These are phyloP conservation scores for Stagonosporopsis vannaccii DNA, from an alignment of 2,329 filamentous ascomycete genomes.

Conservation along the genomic window DNA sequence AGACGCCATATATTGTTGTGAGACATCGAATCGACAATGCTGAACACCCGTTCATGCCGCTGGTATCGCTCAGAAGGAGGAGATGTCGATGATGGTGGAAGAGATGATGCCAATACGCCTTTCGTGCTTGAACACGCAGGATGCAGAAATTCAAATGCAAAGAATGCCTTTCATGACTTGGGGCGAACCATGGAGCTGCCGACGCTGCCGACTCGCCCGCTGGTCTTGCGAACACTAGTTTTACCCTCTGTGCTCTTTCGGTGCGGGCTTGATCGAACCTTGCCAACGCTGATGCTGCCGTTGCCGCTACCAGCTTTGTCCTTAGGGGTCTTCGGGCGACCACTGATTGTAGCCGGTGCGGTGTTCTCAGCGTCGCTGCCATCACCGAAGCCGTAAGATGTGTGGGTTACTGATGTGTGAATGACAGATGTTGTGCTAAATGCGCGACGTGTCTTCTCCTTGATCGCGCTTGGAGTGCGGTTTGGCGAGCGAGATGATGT, in stretches of 20 bases:
- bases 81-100: slow-evolving; percentile 25
- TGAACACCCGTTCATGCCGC: slow-evolving; percentile 19
- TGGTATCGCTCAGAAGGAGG: slow-evolving; percentile 17
- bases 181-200: slow-evolving; percentile 43
- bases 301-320: slow-evolving; percentile 51
- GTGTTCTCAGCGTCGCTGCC: slow-evolving; percentile 59
- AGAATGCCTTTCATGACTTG: slow-evolving; percentile 35
- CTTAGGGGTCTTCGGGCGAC: slow-evolving; percentile 55
- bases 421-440: slow-evolving; percentile 72
- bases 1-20: slow-evolving; percentile 25
- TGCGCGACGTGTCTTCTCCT: slow-evolving; percentile 72
- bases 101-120: slow-evolving; percentile 30
- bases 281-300: slow-evolving; percentile 52
- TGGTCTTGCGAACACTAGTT: slow-evolving; percentile 59
- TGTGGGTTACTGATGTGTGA: slow-evolving; percentile 46
- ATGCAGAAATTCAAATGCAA: slow-evolving; percentile 17
- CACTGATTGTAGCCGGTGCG: slow-evolving; percentile 35
- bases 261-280: slow-evolving; percentile 53
- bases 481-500: slow-evolving; percentile 69
- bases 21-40: slow-evolving; percentile 24
- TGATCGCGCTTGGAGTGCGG: slow-evolving; percentile 63
- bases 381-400: slow-evolving; percentile 44
- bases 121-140: slow-evolving; percentile 29
- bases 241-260: slow-evolving; percentile 58
- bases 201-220: slow-evolving; percentile 58